Evolutionary conservation across 2,329 filamentous ascomycete genomes (phyloP).

Genomic region (Sclerotinia spermophila): DNA sequence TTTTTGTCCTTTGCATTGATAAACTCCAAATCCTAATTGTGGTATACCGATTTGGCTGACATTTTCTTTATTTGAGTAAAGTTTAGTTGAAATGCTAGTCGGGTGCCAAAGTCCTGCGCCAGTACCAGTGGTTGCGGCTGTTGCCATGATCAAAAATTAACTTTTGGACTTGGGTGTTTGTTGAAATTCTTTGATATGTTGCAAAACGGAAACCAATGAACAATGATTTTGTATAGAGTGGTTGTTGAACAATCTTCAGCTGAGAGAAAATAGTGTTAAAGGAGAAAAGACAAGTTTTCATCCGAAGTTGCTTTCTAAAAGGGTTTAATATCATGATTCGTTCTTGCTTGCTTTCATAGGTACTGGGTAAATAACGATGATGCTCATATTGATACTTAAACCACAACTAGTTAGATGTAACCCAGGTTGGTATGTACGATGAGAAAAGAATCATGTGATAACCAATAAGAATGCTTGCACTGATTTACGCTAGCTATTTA

Average conservation of each 20-base stretch:
- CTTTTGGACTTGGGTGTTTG: background rate
- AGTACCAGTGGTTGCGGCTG: background rate
- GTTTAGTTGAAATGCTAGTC: background rate
- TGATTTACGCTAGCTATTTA: background rate
- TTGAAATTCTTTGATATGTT: background rate
- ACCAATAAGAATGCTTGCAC: background rate
- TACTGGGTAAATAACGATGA: constrained; percentile 2
- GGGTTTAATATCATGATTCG: background rate
- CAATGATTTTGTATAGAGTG: background rate
- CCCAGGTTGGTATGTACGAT: background rate
- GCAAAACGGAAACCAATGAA: background rate
- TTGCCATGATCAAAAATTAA: background rate
- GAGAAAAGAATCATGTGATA: background rate
- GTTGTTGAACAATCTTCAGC: background rate
- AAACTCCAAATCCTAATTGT: constrained; percentile 18
- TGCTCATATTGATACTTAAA: background rate
- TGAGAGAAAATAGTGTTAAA: no score
- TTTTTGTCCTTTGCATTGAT: constrained; percentile 14
- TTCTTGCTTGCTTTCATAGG: background rate
- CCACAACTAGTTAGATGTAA: background rate
- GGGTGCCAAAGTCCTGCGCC: background rate
- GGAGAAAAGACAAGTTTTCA: background rate
- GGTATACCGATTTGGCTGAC: constrained; percentile 5
- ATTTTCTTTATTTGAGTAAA: background rate
- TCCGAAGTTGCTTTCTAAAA: background rate